Evolutionary conservation across 257 asterid species (phyloP).

Genomic region (Primulina eburnea): DNA sequence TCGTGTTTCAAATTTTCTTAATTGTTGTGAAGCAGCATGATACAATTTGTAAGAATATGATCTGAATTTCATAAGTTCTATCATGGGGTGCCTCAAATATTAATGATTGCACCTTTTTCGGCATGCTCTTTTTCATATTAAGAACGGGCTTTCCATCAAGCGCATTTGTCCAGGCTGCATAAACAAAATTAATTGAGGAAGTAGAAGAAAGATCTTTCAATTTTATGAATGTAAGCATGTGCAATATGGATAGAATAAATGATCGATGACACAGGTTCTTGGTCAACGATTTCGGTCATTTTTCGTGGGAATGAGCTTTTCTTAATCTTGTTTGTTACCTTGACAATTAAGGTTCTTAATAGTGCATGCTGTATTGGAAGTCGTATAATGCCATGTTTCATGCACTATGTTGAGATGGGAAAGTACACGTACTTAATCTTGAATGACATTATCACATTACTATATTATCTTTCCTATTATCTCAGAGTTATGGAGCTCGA

Average conservation of each 20-base stretch:
- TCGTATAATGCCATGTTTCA: slow-evolving; percentile 5
- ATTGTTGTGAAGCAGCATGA: slow-evolving; percentile 14
- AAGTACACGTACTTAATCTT: background rate
- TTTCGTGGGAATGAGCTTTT: slow-evolving; percentile 1
- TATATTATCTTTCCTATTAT: slow-evolving; percentile 1
- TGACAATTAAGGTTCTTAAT: slow-evolving; percentile 3
- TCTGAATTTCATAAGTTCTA: slow-evolving; percentile 5
- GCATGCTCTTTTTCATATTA: background rate
- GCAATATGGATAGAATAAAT: background rate
- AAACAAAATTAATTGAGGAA: background rate
- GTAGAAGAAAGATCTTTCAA: background rate
- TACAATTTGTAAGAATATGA: slow-evolving; percentile 5
- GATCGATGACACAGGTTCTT: background rate
- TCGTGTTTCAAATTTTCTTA: slow-evolving; percentile 1
- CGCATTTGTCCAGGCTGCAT: background rate
- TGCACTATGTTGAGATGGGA: background rate
- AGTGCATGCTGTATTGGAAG: background rate
- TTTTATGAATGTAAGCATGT: background rate
- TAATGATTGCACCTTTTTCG: slow-evolving; percentile 1
- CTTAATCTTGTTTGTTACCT: background rate
- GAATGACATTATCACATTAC: background rate
- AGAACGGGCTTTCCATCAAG: background rate
- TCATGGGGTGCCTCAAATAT: background rate
- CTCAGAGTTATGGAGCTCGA: slow-evolving; percentile 51
- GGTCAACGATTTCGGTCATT: background rate